phyloP scores from a whole-genome alignment of 2,329 filamentous ascomycete genomes.

The Didymella segeticola region DNA sequence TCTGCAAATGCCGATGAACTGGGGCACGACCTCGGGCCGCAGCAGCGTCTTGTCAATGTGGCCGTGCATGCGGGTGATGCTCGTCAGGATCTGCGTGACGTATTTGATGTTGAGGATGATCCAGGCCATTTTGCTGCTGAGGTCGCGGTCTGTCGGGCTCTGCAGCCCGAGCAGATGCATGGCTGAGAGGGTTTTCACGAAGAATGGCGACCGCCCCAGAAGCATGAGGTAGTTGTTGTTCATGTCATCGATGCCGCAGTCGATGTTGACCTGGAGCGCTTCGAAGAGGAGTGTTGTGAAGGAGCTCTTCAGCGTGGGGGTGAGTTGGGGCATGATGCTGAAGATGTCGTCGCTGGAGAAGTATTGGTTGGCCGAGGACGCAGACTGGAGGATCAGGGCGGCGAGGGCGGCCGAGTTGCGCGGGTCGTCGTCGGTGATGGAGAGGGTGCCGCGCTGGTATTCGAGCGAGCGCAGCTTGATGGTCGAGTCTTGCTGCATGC shows the following conservation, averaged over 20 bases:
- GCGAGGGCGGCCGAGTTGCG: constrained; percentile 50
- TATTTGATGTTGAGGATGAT: constrained; percentile 77
- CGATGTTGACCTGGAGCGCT: constrained; percentile 62
- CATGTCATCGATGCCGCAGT: constrained; percentile 80
- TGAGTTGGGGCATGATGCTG: constrained; percentile 44
- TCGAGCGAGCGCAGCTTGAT: constrained; percentile 53
- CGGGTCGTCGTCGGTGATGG: constrained; percentile 38
- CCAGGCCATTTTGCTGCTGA: constrained; percentile 77
- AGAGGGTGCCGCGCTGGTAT: constrained; percentile 45
- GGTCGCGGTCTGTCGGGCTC: constrained; percentile 55
- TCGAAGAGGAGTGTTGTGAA: constrained; percentile 72
- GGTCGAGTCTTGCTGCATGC: constrained; percentile 52
- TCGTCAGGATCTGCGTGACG: constrained; percentile 68
- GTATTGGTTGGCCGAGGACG: constrained; percentile 53
- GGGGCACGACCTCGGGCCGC: constrained; percentile 45
- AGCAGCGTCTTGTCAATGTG: constrained; percentile 57
- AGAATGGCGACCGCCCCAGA: constrained; percentile 64
- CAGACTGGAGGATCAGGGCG: constrained; percentile 51
- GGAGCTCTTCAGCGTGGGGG: constrained; percentile 36
- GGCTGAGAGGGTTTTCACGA: constrained; percentile 79
- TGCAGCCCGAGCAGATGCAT: constrained; percentile 74
- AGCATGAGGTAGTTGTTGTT: constrained; percentile 53
- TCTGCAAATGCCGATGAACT: constrained; percentile 70
- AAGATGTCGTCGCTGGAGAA: constrained; percentile 59
- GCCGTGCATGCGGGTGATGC: constrained; percentile 54